These are phyloP conservation scores for Cucurbitaria berberidis DNA, from an alignment of 2,329 filamentous ascomycete species.

Conservation along the genomic window DNA sequence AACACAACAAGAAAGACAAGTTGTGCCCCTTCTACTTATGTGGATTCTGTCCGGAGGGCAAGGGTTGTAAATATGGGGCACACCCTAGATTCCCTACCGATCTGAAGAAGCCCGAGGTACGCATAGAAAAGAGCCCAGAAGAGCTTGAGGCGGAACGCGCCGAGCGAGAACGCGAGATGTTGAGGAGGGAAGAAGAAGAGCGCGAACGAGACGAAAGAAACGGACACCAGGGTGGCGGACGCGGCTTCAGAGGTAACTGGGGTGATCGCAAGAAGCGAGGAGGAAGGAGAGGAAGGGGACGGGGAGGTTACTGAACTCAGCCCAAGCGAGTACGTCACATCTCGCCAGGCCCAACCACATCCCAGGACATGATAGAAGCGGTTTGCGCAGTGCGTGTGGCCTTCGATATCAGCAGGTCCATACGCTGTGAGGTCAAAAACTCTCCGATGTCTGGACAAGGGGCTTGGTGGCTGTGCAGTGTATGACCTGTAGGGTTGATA, in stretches of 20 bases:
- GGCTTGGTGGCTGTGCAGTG: not conserved
- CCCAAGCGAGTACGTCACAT: not conserved
- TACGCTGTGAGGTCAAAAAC: not conserved
- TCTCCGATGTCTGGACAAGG: not conserved
- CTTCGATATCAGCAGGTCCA: not conserved
- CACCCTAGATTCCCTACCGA: slow-evolving; percentile 84
- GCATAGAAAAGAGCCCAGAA: slow-evolving; percentile 74
- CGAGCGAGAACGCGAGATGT: slow-evolving; percentile 57
- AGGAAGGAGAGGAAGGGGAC: slow-evolving; percentile 32
- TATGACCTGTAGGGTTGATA: not conserved
- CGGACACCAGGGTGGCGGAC: slow-evolving; percentile 36
- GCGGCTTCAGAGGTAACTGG: slow-evolving; percentile 44
- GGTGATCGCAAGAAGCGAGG: slow-evolving; percentile 40
- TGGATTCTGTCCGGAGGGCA: slow-evolving; percentile 91
- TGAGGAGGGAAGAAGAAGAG: slow-evolving; percentile 50
- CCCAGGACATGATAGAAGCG: not conserved
- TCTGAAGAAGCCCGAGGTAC: slow-evolving; percentile 63
- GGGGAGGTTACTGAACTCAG: slow-evolving; percentile 26
- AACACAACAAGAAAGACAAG: slow-evolving; percentile 77
- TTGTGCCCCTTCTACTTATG: slow-evolving; percentile 87
- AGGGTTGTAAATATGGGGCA: slow-evolving; percentile 75
- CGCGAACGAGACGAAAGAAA: slow-evolving; percentile 46
- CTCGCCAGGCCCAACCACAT: not conserved
- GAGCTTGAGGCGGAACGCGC: slow-evolving; percentile 67
- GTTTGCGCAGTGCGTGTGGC: not conserved